phyloP scores from a whole-genome alignment of 805 yeast species.

The Pichia sporocuriosa region DNA sequence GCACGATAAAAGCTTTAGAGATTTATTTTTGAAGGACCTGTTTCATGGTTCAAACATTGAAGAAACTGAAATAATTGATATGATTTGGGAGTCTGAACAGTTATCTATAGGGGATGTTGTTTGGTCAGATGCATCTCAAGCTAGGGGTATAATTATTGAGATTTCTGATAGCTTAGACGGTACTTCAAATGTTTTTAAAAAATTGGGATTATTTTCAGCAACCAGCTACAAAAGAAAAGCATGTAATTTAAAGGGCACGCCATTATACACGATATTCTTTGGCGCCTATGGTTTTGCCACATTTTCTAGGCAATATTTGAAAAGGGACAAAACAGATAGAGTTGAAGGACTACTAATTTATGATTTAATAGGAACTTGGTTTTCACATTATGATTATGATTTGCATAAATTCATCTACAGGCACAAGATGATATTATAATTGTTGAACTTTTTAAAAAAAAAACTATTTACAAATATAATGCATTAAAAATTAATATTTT shows the following conservation, averaged over 20 bases:
- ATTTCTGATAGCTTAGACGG: conserved; percentile 4
- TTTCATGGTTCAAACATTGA: not conserved
- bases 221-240: not conserved
- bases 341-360: conserved; percentile 9
- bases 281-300: conserved; percentile 10
- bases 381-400: conserved; percentile 8
- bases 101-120: conserved; percentile 9
- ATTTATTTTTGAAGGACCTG: not conserved
- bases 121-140: conserved; percentile 11
- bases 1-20: not conserved
- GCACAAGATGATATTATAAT: not conserved
- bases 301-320: conserved; percentile 7
- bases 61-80: not conserved
- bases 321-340: conserved; percentile 6
- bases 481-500: not conserved
- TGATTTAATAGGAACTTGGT: conserved; percentile 11
- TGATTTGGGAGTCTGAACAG: conserved; percentile 4
- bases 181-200: not conserved
- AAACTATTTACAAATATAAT: not conserved
- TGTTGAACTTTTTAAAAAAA: not conserved
- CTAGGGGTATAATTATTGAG: conserved; percentile 5
- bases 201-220: not conserved
- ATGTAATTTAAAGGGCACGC: not conserved
- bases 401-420: conserved; percentile 4
- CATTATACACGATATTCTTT: conserved; percentile 6